Evolutionary conservation across 73 alveolate genomes (phyloP), one percentile per base, ranked within the genome.

Genomic region (Breviolum minutum): DNA sequence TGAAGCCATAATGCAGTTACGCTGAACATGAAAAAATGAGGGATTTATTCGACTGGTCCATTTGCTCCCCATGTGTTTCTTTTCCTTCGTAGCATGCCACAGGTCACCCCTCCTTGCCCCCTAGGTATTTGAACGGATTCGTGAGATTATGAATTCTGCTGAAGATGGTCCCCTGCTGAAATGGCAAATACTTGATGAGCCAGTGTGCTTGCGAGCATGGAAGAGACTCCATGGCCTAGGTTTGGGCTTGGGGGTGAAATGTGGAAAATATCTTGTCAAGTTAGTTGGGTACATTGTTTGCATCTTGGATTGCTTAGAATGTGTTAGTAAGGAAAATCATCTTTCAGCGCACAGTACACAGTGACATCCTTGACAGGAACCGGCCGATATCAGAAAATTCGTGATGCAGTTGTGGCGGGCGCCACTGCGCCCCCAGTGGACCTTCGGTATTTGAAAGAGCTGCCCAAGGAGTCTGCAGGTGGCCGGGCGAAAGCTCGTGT

Each of bases 201-300:
- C 63, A 13, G 86, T 77, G 62, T 77, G 86, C 63, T 29, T 77
- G 62, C 86, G 86, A 14, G 86, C 86, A 10, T 77, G 86, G 86
- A 77, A 77, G 62, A 16, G 86, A 2, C 63, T 77, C 0, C 86
- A 77, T 77, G 86, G 63, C 4, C 9, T 77, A 77, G 86, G 54
- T 40, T 40, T 40, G 54, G 54, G 54, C 54, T 40, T 40, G 54
- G 54, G 54, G 54, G 54, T 0, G 5, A 40, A 3, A 0, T 2
- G 54, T 40, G 54, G 54, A 40, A 40, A 40, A 40, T 40, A 40
- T 40, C 54, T 40, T 40, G 54, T 40, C 54, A 40, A 40, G 54
- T 40, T 40, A 3, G 54, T 40, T 40, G 5, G n/a, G n/a, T n/a
- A n/a, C n/a, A n/a, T 40, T 3, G 54, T 40, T 40, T 40, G 54